Base-by-base conservation (phyloP, 805 yeast species). In the Candida gorgasii region DNA sequence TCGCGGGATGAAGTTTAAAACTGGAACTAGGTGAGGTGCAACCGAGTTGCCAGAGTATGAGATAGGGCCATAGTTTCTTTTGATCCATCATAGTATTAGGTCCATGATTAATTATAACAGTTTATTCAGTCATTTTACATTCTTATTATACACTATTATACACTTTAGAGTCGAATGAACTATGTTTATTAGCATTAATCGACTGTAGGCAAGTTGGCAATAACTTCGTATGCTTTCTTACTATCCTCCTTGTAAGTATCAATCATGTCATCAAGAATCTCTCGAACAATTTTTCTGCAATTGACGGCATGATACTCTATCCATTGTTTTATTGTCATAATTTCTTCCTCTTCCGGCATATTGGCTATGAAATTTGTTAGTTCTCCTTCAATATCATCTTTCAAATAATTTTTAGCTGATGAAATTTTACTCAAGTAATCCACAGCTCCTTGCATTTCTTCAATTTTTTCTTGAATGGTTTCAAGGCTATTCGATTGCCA, bases 271-370 rank as follows among this genome's bases (percentile, higher is more conserved):
- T 70, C 66, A 26, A 80, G 69, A 20, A 75, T 73, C 20, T 67
- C 67, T 24, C 67, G 57, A 5, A 84, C 66, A 36, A 78, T 66
- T 19, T 59, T 59, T 31, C 73, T 73, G 16, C 85, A 82, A 48
- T 75, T 77, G 9, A 63, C 60, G 0, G 88, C 85, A 51, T 76
- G 75, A 49, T 73, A 67, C 22, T 55, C 54, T 15, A 86, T 62
- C 95, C 95, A 89, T 45, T 84, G 78, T 37, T 73, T 70, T n/a
- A 88, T 75, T 0, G 85, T 78, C 84, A 83, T 79, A 9, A 76
- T 69, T 50, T 86, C 67, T 54, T 86, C 89, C 18, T 76, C 76
- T 22, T 75, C 79, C 0, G 92, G 90, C 79, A 86, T 80, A 32
- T 79, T 79, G 1, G 80, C 72, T 5, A 84, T 78, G 52, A 85